These are phyloP conservation scores for Erodium moschatum DNA, from an alignment of 441 rosid species.

Conservation along the genomic window DNA sequence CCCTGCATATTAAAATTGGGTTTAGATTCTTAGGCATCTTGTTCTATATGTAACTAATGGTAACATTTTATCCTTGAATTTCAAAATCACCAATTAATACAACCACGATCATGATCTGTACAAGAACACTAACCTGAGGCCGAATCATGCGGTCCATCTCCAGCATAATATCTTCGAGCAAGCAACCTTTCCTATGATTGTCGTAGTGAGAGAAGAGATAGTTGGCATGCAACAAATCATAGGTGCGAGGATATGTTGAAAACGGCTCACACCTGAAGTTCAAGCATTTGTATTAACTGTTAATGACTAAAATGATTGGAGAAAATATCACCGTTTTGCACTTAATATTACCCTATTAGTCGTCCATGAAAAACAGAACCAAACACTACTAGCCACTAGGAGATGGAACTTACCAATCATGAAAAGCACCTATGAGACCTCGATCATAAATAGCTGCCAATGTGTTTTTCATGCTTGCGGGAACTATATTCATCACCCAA, in stretches of 20 bases:
- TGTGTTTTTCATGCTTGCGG: conserved; percentile 54
- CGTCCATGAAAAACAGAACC: too few species aligned
- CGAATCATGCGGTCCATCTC: conserved; percentile 86
- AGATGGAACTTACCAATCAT: conserved; percentile 63
- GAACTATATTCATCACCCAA: conserved; percentile 91
- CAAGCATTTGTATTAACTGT: conserved; percentile 7
- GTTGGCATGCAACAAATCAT: conserved; percentile 71
- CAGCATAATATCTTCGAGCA: conserved; percentile 68
- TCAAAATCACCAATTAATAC: neutral
- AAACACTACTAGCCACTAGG: neutral
- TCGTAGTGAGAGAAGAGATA: conserved; percentile 55
- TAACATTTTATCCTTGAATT: neutral
- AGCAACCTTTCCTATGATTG: conserved; percentile 51
- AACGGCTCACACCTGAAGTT: conserved; percentile 76
- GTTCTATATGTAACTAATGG: neutral
- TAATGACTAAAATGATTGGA: neutral
- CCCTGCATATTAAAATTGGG: conserved; percentile 45
- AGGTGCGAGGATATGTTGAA: conserved; percentile 88
- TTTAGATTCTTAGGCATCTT: neutral
- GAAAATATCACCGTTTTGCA: neutral
- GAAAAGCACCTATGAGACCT: conserved; percentile 72
- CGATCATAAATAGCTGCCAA: conserved; percentile 66
- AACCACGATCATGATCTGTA: neutral
- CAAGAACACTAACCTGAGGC: conserved; percentile 51
- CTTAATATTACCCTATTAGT: neutral